phyloP scores from a whole-genome alignment of 768 basidiomycete species.

The Trametes cinnabarina region DNA sequence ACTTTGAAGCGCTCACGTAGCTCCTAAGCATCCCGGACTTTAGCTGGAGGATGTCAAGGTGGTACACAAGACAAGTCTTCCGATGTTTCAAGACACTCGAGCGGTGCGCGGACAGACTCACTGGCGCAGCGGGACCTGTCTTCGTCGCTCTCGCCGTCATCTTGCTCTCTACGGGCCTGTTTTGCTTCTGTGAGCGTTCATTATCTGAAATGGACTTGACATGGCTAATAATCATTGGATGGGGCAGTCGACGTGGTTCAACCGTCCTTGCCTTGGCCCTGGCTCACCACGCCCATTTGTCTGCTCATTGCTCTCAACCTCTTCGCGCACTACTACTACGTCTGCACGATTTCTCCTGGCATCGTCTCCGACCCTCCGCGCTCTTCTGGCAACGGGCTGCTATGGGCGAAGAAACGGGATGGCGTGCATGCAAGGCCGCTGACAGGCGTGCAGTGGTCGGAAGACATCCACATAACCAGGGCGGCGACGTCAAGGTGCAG shows the following conservation, averaged over 20 bases:
- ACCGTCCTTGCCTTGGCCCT: slow-evolving; percentile 57
- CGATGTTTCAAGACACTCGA: slow-evolving; percentile 69
- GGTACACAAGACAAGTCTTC: slow-evolving; percentile 41
- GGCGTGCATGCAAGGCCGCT: slow-evolving; percentile 27
- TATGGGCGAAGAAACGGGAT: slow-evolving; percentile 56
- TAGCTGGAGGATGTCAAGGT: slow-evolving; percentile 4
- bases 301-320: slow-evolving; percentile 76
- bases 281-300: slow-evolving; percentile 66
- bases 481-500: slow-evolving; percentile 61
- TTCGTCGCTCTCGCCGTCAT: slow-evolving; percentile 81
- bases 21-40: too few species aligned
- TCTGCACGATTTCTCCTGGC: slow-evolving; percentile 77
- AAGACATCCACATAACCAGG: slow-evolving; percentile 47
- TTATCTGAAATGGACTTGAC: background rate
- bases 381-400: slow-evolving; percentile 38
- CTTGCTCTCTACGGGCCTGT: slow-evolving; percentile 62
- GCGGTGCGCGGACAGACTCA: slow-evolving; percentile 70
- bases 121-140: slow-evolving; percentile 87
- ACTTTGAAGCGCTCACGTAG: too few species aligned
- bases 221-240: background rate
- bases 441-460: slow-evolving; percentile 52
- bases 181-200: slow-evolving; percentile 73
- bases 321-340: slow-evolving; percentile 81
- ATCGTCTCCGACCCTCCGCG: slow-evolving; percentile 61
- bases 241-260: slow-evolving; percentile 80